Percentiles rank a stretch among this genome's conserved stretches.
phyloP scores from a whole-genome alignment of 1,139 yeast species.

The Debaryomyces sp. region DNA sequence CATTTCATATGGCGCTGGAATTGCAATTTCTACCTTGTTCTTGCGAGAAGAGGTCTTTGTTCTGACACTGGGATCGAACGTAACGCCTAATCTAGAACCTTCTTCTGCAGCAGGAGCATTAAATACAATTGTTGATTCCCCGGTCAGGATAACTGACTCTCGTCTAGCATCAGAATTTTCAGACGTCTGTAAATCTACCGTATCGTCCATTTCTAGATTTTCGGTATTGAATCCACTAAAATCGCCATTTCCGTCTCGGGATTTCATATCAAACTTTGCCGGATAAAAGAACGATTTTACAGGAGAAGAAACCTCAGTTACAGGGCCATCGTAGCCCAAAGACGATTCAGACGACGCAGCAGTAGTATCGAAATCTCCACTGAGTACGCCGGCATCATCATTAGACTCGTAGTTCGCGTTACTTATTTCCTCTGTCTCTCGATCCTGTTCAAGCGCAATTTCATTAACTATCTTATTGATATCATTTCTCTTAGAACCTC shows the following conservation, averaged over 20 bases:
- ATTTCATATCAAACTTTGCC: not conserved
- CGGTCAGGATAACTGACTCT: not conserved
- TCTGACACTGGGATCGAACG: not conserved
- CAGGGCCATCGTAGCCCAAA: not conserved
- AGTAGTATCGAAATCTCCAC: not conserved
- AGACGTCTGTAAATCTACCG: not conserved
- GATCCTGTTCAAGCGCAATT: not conserved
- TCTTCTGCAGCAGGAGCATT: not conserved
- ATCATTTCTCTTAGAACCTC: conserved; percentile 2
- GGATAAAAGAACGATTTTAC: conserved; percentile 4
- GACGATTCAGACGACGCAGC: not conserved
- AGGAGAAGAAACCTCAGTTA: conserved; percentile 4
- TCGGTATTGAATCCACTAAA: not conserved
- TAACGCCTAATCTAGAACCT: not conserved
- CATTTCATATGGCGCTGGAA: conserved; percentile 4
- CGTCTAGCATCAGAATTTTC: not conserved
- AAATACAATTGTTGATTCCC: not conserved
- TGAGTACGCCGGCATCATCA: not conserved
- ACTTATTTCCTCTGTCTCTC: not conserved
- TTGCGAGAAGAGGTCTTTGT: not conserved
- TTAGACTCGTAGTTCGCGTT: not conserved
- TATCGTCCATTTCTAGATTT: not conserved
- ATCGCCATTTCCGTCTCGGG: not conserved
- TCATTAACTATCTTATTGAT: conserved; percentile 2
- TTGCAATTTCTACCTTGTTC: not conserved